A percentile compares a stretch with the other conserved stretches of the same genome.
These are phyloP conservation scores for Hibiscus trionum DNA, from an alignment of 345 rosid species.

Conservation along the genomic window DNA sequence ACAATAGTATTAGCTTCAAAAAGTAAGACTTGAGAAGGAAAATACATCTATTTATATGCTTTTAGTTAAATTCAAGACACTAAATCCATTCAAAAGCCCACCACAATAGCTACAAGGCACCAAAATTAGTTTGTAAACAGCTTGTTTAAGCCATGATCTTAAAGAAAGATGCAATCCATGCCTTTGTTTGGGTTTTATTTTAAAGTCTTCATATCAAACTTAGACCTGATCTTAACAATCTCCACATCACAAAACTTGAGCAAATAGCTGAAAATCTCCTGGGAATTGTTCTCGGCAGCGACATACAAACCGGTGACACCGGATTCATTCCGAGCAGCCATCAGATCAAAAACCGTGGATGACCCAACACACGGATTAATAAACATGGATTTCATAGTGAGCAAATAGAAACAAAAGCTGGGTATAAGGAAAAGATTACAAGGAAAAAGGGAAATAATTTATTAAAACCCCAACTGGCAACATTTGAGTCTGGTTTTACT, in stretches of 20 bases:
- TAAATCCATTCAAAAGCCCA: neutral
- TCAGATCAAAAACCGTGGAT: conserved; percentile 51
- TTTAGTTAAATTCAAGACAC: neutral
- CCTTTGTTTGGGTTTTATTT: too few species aligned
- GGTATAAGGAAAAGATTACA: neutral
- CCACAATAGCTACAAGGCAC: neutral
- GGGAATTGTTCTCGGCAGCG: conserved; percentile 55
- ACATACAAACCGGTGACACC: conserved; percentile 64
- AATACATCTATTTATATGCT: neutral
- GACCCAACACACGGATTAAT: conserved; percentile 32
- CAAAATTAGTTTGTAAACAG: neutral
- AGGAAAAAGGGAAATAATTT: neutral
- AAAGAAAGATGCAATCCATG: neutral
- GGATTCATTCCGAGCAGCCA: conserved; percentile 68
- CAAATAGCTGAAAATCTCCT: conserved; percentile 56
- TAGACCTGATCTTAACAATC: conserved; percentile 70
- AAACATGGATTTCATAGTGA: too few species aligned
- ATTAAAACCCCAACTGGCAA: neutral
- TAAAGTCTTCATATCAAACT: conserved; percentile 69
- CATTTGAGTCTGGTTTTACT: neutral
- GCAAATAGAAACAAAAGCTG: neutral
- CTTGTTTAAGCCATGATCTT: conserved; percentile 6
- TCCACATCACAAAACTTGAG: conserved; percentile 48
- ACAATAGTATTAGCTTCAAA: neutral
- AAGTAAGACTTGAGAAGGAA: neutral